Conservation (phyloP, 2,329 filamentous ascomycete species). For the Alternaria ethzedia region DNA sequence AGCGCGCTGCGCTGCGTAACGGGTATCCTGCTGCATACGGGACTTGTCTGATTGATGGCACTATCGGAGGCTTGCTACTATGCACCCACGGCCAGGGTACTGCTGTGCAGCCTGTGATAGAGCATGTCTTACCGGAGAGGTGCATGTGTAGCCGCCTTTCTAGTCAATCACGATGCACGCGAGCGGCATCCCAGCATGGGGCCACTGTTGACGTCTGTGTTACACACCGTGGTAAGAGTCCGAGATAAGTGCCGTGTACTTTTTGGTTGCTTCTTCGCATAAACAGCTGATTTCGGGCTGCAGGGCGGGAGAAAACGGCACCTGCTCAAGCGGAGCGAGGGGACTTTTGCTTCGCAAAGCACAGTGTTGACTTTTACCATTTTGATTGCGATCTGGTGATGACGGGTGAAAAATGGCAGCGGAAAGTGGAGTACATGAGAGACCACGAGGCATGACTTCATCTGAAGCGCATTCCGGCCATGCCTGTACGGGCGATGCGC, state of each 20-base stretch:
- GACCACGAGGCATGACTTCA: conserved; percentile 31
- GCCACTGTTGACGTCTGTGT: conserved; percentile 18
- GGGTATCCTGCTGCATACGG: conserved; percentile 19
- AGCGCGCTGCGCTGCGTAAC: conserved; percentile 17
- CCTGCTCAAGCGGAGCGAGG: conserved; percentile 9
- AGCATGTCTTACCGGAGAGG: conserved; percentile 23
- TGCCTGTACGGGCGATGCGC: conserved; percentile 31
- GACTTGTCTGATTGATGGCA: conserved; percentile 17
- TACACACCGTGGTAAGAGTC: conserved; percentile 14
- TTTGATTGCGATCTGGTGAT: conserved; percentile 21
- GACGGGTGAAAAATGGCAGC: background rate
- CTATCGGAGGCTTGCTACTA: conserved; percentile 17
- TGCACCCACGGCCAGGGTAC: conserved; percentile 18
- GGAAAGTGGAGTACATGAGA: conserved; percentile 14
- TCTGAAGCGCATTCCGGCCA: conserved; percentile 19
- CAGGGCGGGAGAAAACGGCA: conserved; percentile 7
- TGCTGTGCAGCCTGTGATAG: conserved; percentile 15
- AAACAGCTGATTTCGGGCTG: conserved; percentile 22
- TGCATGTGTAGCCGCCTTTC: conserved; percentile 25
- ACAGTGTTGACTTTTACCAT: conserved; percentile 13
- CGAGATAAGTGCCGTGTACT: conserved; percentile 15
- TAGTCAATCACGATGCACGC: conserved; percentile 22
- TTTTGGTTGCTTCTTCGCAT: conserved; percentile 18
- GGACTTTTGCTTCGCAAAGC: background rate
- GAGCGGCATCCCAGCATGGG: conserved; percentile 5